Base-by-base conservation (phyloP, 2,329 filamentous ascomycete species). In the Aspergillus costaricaensis region DNA sequence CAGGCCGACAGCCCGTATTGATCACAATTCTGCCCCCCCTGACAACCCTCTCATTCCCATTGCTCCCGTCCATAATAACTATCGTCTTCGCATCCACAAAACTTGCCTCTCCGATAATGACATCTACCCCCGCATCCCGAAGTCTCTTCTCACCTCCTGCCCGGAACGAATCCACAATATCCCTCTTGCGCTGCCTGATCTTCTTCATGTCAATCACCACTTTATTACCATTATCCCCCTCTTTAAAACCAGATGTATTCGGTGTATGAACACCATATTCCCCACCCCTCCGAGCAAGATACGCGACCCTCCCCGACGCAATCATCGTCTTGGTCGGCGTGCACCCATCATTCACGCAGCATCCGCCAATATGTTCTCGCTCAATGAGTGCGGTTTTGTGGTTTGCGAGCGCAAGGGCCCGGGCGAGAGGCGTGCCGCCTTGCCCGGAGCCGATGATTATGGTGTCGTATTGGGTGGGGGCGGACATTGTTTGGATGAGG, bases 301-400 rank as follows among this genome's bases (percentile, higher is more conserved):
- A 80, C 2, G 82, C 83, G 2, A 79, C 77, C 4, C 82, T 74
- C 1, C 81, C 83, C 19, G 80, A 83, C 3, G 83, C 79, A 52
- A 86, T 80, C 77, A 86, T 80, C 8, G 83, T 85, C 68, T 85
- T 86, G 19, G 83, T 85, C 0, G 83, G 83, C 10, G 83, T 85
- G 65, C 83, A 85, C 4, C 83, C 83, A 62, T 82, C 81, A 58
- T 85, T 85, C 57, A 85, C 72, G 63, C 83, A 85, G 58, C 80
- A 82, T 10, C 83, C 83, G n/a, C 81, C 83, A 2, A 85, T 73
- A 56, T 82, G 76, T 0, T 74, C 61, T 6, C 43, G 48, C 23
- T 60, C 58, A 30, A 60, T 53, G 10, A 60, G 39, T 2, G 48
- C 58, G 3, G 54, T 60, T 41, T 54, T 60, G 19, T 49, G 30